A percentile compares a stretch with the other conserved stretches of the same genome.
Evolutionary conservation across 768 basidiomycete species (phyloP).

Genomic region (Termitomyces sp.): DNA sequence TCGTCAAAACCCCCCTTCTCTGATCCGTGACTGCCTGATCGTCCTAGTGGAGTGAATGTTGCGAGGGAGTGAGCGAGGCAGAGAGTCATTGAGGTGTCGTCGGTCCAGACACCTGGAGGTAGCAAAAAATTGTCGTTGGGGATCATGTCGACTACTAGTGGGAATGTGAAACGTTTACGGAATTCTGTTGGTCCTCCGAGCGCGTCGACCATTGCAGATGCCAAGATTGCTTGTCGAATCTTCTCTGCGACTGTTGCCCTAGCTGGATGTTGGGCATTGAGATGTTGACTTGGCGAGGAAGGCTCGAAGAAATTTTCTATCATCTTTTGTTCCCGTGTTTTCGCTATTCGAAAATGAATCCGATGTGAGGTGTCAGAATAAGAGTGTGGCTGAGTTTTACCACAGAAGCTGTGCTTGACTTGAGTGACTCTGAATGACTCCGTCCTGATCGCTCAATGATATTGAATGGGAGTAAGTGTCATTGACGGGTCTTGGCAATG

Average conservation of each 20-base stretch:
- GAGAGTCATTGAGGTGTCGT: conserved; percentile 44
- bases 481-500: too few species aligned
- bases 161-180: conserved; percentile 31
- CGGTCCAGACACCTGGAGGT: conserved; percentile 39
- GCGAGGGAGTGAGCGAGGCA: conserved; percentile 38
- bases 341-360: background rate
- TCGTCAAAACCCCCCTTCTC: conserved; percentile 15
- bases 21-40: background rate
- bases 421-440: too few species aligned
- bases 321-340: background rate
- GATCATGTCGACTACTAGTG: conserved; percentile 29
- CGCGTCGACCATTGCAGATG: conserved; percentile 39
- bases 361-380: background rate
- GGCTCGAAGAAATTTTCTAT: background rate
- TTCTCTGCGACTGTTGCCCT: conserved; percentile 23
- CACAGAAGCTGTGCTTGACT: background rate
- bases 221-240: conserved; percentile 32
- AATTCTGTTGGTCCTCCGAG: conserved; percentile 42
- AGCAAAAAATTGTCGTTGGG: conserved; percentile 33
- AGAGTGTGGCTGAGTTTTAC: background rate
- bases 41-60: conserved; percentile 17
- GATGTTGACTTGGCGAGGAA: background rate
- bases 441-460: too few species aligned
- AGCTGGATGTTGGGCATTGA: conserved; percentile 20
- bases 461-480: too few species aligned